Percentiles rank a stretch among this genome's conserved stretches.
These are phyloP conservation scores for Sporothrix luriei DNA, from an alignment of 2,329 filamentous ascomycete species.

Conservation along the genomic window DNA sequence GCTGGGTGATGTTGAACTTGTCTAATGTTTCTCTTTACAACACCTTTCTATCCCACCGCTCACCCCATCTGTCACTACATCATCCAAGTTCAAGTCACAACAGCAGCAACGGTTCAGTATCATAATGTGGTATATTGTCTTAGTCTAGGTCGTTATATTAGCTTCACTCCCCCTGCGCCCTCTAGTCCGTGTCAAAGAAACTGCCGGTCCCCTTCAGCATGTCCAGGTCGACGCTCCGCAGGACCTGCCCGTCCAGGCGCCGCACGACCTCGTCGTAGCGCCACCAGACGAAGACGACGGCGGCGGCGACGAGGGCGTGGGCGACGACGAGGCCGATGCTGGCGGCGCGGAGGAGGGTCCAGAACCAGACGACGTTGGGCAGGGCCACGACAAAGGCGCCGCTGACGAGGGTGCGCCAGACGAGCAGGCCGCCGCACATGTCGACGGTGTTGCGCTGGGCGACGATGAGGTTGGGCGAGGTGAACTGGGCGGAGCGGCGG, in stretches of 20 bases:
- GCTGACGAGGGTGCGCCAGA: conserved; percentile 47
- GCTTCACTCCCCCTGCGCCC: neutral
- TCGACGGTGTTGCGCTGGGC: conserved; percentile 52
- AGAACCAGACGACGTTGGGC: conserved; percentile 45
- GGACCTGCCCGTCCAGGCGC: conserved; percentile 50
- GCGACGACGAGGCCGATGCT: conserved; percentile 49
- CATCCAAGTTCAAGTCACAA: neutral
- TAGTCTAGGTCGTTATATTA: neutral
- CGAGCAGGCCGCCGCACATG: conserved; percentile 51
- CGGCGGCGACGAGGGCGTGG: conserved; percentile 47
- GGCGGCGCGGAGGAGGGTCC: conserved; percentile 45
- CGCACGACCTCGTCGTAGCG: conserved; percentile 48
- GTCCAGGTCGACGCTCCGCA: conserved; percentile 51
- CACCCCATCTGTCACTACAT: neutral
- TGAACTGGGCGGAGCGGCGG: conserved; percentile 54
- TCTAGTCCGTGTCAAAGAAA: conserved; percentile 50
- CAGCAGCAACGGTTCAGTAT: neutral
- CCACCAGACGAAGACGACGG: conserved; percentile 47
- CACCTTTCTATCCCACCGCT: neutral
- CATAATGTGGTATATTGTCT: neutral
- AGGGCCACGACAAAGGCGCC: conserved; percentile 51
- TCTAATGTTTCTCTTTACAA: neutral
- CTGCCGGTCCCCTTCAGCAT: conserved; percentile 49
- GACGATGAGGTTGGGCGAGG: conserved; percentile 50
- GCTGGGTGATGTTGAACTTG: neutral